Evolutionary conservation across 2,329 filamentous ascomycete species (phyloP), one percentile per base, ranked within the genome.

Genomic region (Gaeumannomyces sp.): DNA sequence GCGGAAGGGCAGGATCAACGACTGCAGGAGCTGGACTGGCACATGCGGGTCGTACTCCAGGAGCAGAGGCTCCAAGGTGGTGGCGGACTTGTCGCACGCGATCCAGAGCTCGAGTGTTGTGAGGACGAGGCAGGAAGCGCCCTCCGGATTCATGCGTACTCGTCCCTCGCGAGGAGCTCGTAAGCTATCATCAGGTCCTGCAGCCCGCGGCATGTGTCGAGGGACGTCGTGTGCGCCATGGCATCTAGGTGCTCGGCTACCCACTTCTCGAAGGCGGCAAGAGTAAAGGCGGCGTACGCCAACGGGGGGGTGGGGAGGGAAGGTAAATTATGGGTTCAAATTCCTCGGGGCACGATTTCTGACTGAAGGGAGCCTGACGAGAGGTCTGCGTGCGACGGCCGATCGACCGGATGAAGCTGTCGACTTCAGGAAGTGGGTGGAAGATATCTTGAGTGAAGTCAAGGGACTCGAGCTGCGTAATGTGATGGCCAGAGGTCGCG

Each of bases 51-150:
- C 70, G 66, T 85, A 89, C 0, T 83, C 71, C 0, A 7, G 10
- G 0, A 89, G 69, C 6, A 84, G 66, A 0, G 77, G 73, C n/a
- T 77, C 74, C 0, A 73, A 64, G 1, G 64, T 19, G 1, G 76
- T 73, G 0, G 80, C 80, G 2, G 76, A 74, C 62, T 75, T 80
- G 66, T 89, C 86, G 38, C 81, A 79, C 0, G 81, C 82, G 10
- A 84, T 70, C 87, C 86, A 89, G 0, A 89, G 71, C 64, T 88
- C 84, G 3, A 86, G 68, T 0, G 83, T 68, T 0, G 80, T 84
- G 0, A 89, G 76, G 3, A 86, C 65, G 81, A 87, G 86, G 5
- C 80, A 66, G 0, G 87, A 89, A 0, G 75, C 69, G 0, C 72
- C 73, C 66, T 83, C 79, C 0, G 85, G 81, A 2, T 79, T 76